phyloP scores from a whole-genome alignment of 148 eudicot species.

The Camellia granthamiana region DNA sequence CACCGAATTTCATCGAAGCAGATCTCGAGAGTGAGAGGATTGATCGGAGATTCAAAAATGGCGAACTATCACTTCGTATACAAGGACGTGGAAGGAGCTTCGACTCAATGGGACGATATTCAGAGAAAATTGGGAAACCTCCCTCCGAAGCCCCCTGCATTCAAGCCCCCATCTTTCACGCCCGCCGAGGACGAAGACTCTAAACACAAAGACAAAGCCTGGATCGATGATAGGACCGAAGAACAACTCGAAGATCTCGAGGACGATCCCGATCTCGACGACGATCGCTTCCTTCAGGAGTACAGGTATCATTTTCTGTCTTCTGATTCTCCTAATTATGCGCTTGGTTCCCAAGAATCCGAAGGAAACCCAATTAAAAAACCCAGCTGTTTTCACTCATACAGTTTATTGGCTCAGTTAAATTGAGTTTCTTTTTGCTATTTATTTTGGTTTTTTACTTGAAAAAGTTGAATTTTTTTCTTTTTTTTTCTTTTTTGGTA shows the following conservation, averaged over 20 bases:
- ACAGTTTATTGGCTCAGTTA: too few relatives aligned
- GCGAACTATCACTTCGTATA: conserved; percentile 71
- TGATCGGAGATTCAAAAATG: neutral
- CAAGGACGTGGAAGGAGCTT: conserved; percentile 84
- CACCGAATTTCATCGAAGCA: too few relatives aligned
- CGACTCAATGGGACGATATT: conserved; percentile 90
- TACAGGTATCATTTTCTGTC: conserved; percentile 48
- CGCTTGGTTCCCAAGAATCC: too few relatives aligned
- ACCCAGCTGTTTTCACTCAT: too few relatives aligned
- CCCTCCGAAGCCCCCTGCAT: conserved; percentile 64
- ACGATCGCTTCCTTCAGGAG: conserved; percentile 77
- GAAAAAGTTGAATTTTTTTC: too few relatives aligned
- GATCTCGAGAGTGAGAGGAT: neutral
- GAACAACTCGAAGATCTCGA: conserved; percentile 92
- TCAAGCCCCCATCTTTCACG: conserved; percentile 57
- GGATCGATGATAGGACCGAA: conserved; percentile 75
- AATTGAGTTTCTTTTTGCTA: too few relatives aligned
- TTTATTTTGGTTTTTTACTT: too few relatives aligned
- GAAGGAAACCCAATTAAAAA: too few relatives aligned
- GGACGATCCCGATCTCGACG: conserved; percentile 69
- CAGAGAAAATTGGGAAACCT: conserved; percentile 80
- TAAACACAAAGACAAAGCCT: conserved; percentile 53
- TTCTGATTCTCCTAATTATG: too few relatives aligned
- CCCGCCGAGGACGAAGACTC: conserved; percentile 73
- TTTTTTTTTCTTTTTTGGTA: too few relatives aligned